A percentile compares a stretch with the other conserved stretches of the same genome.
phyloP scores from a whole-genome alignment of 2,329 filamentous ascomycete species.

The Diaporthe longicolla region DNA sequence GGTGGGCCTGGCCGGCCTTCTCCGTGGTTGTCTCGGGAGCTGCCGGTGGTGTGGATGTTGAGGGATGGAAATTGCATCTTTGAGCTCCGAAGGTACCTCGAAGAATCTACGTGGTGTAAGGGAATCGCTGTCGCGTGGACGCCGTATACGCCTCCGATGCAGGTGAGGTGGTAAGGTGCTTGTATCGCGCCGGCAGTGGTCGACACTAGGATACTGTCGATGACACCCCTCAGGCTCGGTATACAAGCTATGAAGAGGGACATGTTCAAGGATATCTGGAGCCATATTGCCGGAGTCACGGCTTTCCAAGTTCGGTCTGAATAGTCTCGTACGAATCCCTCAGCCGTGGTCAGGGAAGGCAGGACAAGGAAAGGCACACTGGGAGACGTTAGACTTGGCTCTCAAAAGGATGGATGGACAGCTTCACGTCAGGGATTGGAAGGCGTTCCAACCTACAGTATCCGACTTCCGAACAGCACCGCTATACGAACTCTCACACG shows the following conservation, averaged over 20 bases:
- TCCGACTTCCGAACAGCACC: slow-evolving; percentile 4
- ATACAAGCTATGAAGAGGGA: slow-evolving; percentile 3
- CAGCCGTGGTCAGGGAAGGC: not conserved
- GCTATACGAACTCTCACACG: not conserved
- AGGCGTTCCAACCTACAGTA: not conserved
- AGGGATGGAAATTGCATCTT: not conserved
- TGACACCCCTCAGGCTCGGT: not conserved
- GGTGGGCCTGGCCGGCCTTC: not conserved
- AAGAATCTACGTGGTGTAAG: not conserved
- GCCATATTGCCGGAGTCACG: not conserved
- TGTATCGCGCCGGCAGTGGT: not conserved
- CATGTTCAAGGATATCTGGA: not conserved
- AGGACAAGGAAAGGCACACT: not conserved
- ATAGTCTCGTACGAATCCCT: not conserved
- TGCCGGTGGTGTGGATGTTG: not conserved
- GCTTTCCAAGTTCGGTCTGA: not conserved
- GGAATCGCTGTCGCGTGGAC: not conserved
- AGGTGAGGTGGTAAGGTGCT: not conserved
- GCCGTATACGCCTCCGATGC: not conserved
- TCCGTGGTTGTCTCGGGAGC: not conserved
- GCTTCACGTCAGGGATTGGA: no score
- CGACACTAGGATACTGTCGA: not conserved
- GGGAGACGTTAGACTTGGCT: no score
- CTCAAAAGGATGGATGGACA: no score
- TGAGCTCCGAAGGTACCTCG: not conserved